phyloP scores from a whole-genome alignment of 2,329 filamentous ascomycete species.

The Fusarium devonianum region DNA sequence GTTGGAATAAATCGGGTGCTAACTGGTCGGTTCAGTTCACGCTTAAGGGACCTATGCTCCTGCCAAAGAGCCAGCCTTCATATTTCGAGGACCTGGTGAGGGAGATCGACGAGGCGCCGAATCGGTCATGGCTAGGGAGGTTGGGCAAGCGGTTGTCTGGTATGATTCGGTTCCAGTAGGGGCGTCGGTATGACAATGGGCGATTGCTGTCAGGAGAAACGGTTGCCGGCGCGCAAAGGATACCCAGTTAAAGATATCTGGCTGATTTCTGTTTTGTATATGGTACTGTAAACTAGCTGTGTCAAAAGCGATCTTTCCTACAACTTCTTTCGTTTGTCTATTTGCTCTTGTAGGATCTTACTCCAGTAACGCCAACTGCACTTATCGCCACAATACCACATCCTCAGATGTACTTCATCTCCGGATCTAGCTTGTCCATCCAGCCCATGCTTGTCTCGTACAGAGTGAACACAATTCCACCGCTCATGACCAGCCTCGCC shows the following conservation, averaged over 20 bases:
- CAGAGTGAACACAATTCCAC: conserved; percentile 98
- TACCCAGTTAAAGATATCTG: conserved; percentile 29
- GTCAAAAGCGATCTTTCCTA: conserved; percentile 32
- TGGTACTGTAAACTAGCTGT: conserved; percentile 40
- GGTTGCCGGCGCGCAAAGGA: conserved; percentile 25
- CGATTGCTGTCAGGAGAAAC: conserved; percentile 1
- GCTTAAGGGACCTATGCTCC: conserved; percentile 58
- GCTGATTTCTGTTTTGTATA: conserved; percentile 32
- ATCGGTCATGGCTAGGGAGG: conserved; percentile 60
- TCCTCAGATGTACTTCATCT: conserved; percentile 78
- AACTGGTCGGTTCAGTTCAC: conserved; percentile 43
- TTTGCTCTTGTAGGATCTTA: conserved; percentile 1
- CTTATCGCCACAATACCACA: neutral
- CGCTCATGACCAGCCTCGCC: conserved; percentile 85
- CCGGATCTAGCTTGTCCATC: conserved; percentile 80
- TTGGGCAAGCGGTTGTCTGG: conserved; percentile 64
- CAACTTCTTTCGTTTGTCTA: conserved; percentile 2
- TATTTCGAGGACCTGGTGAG: conserved; percentile 68
- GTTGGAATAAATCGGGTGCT: conserved; percentile 6
- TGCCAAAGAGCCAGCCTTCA: conserved; percentile 67
- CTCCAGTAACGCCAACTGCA: too few relatives aligned
- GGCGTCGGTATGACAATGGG: neutral
- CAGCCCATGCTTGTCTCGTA: conserved; percentile 96
- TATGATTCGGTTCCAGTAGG: conserved; percentile 64
- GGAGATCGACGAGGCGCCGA: conserved; percentile 70